phyloP scores from a whole-genome alignment of 495 filamentous ascomycete genomes.

The Tetracladium setigerum region DNA sequence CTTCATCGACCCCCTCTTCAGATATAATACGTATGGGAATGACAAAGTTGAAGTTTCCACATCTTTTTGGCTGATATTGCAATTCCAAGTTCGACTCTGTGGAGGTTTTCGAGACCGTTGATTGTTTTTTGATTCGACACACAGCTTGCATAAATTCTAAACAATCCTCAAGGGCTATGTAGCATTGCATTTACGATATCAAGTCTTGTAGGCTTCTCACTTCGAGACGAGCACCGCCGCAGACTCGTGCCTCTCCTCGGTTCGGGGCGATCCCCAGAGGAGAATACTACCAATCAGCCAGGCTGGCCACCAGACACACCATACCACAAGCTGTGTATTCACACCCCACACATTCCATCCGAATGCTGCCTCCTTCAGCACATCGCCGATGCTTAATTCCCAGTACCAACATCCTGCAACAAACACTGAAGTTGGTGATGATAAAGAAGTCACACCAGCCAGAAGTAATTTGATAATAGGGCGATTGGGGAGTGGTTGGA shows the following conservation, averaged over 20 bases:
- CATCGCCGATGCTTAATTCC: conserved; percentile 39
- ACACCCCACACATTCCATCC: conserved; percentile 89
- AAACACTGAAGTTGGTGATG: conserved; percentile 62
- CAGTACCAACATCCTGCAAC: conserved; percentile 42
- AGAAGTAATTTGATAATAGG: conserved; percentile 20
- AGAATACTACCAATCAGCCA: conserved; percentile 60
- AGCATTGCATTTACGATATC: no score
- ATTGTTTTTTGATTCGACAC: no score
- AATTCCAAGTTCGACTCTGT: no score
- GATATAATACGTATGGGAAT: no score
- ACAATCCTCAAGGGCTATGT: no score
- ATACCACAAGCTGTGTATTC: conserved; percentile 85
- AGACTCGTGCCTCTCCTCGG: not conserved
- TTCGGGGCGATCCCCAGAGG: conserved; percentile 27
- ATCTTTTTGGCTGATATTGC: no score
- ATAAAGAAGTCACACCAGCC: conserved; percentile 38
- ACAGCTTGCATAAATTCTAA: no score
- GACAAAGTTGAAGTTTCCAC: no score
- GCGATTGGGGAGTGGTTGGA: conserved; percentile 39
- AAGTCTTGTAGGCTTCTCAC: no score
- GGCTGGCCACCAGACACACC: conserved; percentile 98
- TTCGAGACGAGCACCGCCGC: no score
- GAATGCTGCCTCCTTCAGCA: conserved; percentile 71
- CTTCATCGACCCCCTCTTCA: no score
- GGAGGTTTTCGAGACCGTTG: no score